Evolutionary conservation across 2,329 filamentous ascomycete genomes (phyloP).

Genomic region (Drechslera avenae): DNA sequence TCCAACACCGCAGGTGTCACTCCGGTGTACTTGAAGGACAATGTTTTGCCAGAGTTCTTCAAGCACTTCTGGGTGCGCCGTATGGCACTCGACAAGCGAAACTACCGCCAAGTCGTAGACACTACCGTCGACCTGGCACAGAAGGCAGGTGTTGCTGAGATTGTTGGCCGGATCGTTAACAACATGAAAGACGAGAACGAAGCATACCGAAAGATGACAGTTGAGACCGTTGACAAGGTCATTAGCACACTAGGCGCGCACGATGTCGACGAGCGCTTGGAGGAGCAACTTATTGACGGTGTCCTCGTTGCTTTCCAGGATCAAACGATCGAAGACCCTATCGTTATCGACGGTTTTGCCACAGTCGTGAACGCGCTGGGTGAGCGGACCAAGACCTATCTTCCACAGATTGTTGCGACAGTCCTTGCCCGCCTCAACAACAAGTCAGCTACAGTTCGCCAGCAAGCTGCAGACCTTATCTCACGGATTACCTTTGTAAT

Average conservation of each 20-base stretch:
- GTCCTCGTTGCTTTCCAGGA: constrained; percentile 97
- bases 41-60: constrained; percentile 95
- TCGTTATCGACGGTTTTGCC: constrained; percentile 96
- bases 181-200: constrained; percentile 99
- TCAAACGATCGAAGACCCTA: constrained; percentile 92
- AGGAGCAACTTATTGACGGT: constrained; percentile 93
- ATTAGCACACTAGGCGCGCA: constrained; percentile 91
- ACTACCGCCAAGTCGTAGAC: constrained; percentile 97
- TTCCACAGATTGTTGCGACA: constrained; percentile 95
- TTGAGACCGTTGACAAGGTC: constrained; percentile 96
- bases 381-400: constrained; percentile 90
- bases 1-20: constrained; percentile 94
- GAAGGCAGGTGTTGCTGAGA: constrained; percentile 97
- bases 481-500: constrained; percentile 98
- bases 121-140: constrained; percentile 96
- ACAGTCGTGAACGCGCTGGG: constrained; percentile 96
- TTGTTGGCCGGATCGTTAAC: constrained; percentile 87
- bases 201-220: constrained; percentile 97
- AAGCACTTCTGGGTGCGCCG: constrained; percentile 98
- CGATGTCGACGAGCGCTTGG: constrained; percentile 88
- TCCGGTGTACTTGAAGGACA: constrained; percentile 90
- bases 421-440: constrained; percentile 98
- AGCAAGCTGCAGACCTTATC: constrained; percentile 95
- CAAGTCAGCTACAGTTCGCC: constrained; percentile 93
- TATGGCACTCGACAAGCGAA: constrained; percentile 96